Evolutionary conservation across 805 yeast species (phyloP), one percentile per base, ranked within the genome.

Genomic region (Pichia deserticola): DNA sequence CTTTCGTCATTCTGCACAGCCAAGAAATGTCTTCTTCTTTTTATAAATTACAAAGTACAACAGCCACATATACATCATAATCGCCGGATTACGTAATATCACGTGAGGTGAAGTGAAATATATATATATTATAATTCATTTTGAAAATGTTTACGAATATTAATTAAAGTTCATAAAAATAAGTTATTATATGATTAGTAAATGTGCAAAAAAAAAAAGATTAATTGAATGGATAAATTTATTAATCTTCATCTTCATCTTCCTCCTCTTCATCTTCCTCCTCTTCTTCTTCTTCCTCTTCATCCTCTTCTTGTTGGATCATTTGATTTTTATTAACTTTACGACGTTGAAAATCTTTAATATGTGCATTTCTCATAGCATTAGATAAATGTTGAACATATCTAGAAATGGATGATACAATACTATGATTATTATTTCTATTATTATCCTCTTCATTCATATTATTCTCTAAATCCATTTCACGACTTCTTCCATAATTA

Each of bases 341-440:
- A 48, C 81, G 75, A 58, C 90, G 76, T 66, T 88, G 93, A 72
- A 88, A 88, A 68, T 88, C 96, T 60, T 84, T 83, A 37, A 86
- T 81, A 59, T 88, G 96, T 0, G 96, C 96, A 64, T 73, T 76
- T 11, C 82, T 84, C 57, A 86, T 71, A 1, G 79, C 77, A 45
- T 75, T 74, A 5, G 79, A 69, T n/a, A 82, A 64, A 30, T 68
- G 65, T 37, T 69, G 69, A 42, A 81, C 64, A 1, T 70, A 64
- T 5, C 63, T 57, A n/a, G 42, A 30, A 8, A 42, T 15, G 6
- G 48, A 36, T 1, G 37, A 36, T 2, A 38, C 6, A 11, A 30
- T 15, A 7, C 52, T 49, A 36, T 20, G 20, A 20, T 15, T 45
- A 7, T 32, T 36, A 36, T 40, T 12, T 3, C 33, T 47, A 25